These are phyloP conservation scores for Pluteus cervinus DNA, from an alignment of 768 basidiomycete species.

Conservation along the genomic window DNA sequence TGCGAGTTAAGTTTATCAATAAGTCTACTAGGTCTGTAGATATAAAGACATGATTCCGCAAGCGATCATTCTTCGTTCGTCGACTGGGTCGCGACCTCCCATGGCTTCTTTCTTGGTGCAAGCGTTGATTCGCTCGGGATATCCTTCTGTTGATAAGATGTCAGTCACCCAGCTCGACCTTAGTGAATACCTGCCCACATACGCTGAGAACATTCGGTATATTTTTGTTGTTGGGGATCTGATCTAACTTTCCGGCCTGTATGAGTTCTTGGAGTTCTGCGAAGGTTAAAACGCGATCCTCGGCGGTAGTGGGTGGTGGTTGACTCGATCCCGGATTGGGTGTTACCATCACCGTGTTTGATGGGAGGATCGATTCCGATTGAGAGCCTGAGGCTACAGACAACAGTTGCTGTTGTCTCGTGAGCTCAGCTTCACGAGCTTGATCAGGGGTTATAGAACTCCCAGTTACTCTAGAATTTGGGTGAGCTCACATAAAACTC, in stretches of 20 bases:
- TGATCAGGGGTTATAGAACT: constrained; percentile 35
- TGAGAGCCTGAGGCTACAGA: no score
- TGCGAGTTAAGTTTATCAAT: no score
- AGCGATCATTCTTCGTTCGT: not conserved
- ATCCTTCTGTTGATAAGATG: constrained; percentile 32
- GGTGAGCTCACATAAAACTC: not conserved
- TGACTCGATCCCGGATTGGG: not conserved
- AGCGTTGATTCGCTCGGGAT: constrained; percentile 52
- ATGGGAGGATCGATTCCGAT: no score
- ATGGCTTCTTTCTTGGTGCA: constrained; percentile 55
- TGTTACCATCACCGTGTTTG: not conserved
- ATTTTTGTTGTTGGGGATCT: constrained; percentile 73
- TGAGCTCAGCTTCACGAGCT: constrained; percentile 32
- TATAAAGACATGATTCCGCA: constrained; percentile 27
- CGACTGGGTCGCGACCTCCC: constrained; percentile 37
- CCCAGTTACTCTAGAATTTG: constrained; percentile 30
- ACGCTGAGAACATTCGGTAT: constrained; percentile 69
- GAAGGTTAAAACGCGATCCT: constrained; percentile 50
- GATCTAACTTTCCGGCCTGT: constrained; percentile 61
- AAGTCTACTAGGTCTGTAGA: no score
- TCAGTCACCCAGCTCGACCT: no score
- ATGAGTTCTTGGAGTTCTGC: constrained; percentile 66
- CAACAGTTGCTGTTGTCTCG: no score
- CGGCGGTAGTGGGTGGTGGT: constrained; percentile 5
- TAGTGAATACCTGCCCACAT: constrained; percentile 13